These are phyloP conservation scores for Fusarium siculi DNA, from an alignment of 2,329 filamentous ascomycete genomes.

Conservation along the genomic window DNA sequence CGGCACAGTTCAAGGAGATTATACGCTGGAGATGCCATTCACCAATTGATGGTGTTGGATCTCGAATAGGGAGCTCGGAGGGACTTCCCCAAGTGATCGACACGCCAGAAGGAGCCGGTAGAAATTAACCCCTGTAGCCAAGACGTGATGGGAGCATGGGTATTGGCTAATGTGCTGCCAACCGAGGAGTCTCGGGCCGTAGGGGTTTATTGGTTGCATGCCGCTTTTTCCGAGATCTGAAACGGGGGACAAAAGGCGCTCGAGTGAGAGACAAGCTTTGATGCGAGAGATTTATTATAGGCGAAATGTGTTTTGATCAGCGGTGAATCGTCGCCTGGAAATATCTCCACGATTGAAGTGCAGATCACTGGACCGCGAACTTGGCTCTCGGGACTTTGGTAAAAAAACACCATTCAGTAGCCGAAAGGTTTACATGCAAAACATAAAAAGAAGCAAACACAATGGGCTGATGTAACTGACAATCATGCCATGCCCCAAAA, in stretches of 20 bases:
- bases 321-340: background rate
- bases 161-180: background rate
- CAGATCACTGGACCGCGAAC: background rate
- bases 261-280: background rate
- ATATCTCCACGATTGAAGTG: background rate
- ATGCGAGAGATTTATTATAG: no score
- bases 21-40: background rate
- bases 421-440: background rate
- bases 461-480: background rate
- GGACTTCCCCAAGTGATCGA: conserved; percentile 6
- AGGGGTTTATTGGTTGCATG: background rate
- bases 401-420: fast-evolving
- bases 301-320: background rate
- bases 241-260: background rate
- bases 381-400: background rate
- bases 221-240: background rate
- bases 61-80: background rate
- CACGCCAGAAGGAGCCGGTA: background rate
- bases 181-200: background rate
- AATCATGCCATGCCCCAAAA: background rate
- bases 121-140: background rate
- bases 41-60: background rate
- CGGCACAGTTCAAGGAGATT: background rate
- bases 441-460: background rate
- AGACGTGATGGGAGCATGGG: background rate